Conservation (phyloP, 192 early-diverging fungal species). For the Neocallimastix lanati region DNA sequence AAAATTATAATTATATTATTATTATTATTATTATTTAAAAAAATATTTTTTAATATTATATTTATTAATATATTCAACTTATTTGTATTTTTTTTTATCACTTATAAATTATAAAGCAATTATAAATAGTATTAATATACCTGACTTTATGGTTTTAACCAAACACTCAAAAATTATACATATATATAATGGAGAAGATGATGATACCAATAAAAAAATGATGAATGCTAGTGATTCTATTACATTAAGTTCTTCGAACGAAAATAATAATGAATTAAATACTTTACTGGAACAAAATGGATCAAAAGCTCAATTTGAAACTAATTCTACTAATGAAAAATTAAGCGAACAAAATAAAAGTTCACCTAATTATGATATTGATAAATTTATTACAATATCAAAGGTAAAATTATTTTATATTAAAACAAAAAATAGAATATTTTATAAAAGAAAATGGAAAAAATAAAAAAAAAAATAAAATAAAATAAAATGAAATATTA, state of each 20-base stretch:
- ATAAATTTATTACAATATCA: background rate
- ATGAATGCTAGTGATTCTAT: background rate
- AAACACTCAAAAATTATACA: background rate
- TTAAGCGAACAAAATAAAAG: background rate
- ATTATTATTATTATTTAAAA: no score
- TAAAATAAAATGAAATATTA: no score
- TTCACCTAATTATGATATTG: background rate
- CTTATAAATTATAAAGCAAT: background rate
- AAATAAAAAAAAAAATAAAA: no score
- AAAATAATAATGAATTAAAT: background rate
- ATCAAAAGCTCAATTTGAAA: background rate
- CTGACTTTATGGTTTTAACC: background rate
- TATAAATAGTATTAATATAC: background rate
- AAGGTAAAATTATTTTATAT: background rate
- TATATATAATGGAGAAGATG: background rate
- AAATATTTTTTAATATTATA: no score
- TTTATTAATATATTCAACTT: no score
- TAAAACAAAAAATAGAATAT: no score
- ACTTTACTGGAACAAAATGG: background rate
- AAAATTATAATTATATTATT: no score
- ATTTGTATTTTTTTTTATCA: no score
- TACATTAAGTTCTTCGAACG: background rate
- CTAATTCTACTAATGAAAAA: background rate
- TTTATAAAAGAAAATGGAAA: no score
- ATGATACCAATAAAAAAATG: background rate